These are phyloP conservation scores for Fragilariopsis cylindrus DNA, from an alignment of 108 stramenopile genomes.

Conservation along the genomic window DNA sequence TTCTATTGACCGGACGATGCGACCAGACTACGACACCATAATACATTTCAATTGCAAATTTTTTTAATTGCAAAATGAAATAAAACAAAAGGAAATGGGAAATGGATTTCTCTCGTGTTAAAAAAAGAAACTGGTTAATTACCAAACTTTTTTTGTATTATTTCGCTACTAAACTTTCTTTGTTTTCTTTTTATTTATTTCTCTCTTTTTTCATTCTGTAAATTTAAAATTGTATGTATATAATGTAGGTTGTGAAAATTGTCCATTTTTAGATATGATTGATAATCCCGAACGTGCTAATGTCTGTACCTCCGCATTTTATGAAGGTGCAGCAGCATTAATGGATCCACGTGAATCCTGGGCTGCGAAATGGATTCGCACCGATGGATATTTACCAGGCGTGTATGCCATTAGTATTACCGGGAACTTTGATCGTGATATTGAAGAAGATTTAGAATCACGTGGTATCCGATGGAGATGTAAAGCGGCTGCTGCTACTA, in stretches of 20 bases:
- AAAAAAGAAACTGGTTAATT: too few relatives aligned
- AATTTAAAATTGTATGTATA: too few relatives aligned
- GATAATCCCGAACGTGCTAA: slow-evolving; percentile 71
- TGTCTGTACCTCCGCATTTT: slow-evolving; percentile 84
- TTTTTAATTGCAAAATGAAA: too few relatives aligned
- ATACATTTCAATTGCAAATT: too few relatives aligned
- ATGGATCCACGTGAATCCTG: slow-evolving; percentile 91
- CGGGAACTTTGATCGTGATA: slow-evolving; percentile 80
- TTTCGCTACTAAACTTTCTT: too few relatives aligned
- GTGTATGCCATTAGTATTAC: slow-evolving; percentile 86
- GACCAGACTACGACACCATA: too few relatives aligned
- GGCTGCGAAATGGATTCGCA: slow-evolving; percentile 89
- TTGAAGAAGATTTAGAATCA: slow-evolving; percentile 84
- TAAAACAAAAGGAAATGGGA: too few relatives aligned
- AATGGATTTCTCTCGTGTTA: too few relatives aligned
- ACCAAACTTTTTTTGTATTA: too few relatives aligned
- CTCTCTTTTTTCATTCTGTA: too few relatives aligned
- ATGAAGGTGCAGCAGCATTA: slow-evolving; percentile 82
- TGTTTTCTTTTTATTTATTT: too few relatives aligned
- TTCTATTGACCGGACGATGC: too few relatives aligned
- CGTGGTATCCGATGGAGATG: slow-evolving; percentile 85
- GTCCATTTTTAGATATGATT: slow-evolving; percentile 87
- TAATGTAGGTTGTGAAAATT: slow-evolving; percentile 80
- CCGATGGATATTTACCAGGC: slow-evolving; percentile 75
- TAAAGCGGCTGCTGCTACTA: not conserved